Percentiles rank a stretch among this genome's conserved stretches.
Evolutionary conservation across 2,329 filamentous ascomycete genomes (phyloP).

Genomic region (Fonsecaea multimorphosa): DNA sequence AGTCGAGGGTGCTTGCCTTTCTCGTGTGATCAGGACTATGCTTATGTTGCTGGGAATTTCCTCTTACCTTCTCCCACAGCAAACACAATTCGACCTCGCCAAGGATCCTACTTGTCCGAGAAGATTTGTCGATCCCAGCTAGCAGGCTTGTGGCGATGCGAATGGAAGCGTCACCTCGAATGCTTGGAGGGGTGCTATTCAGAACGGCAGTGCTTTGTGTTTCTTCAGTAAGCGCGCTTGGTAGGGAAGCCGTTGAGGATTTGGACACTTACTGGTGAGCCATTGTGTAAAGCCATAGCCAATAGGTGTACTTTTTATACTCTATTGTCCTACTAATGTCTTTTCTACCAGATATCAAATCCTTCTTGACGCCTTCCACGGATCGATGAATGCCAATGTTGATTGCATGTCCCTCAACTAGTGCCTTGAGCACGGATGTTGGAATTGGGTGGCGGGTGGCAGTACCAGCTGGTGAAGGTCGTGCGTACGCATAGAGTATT

Average conservation of each 20-base stretch:
- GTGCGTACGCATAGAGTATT: slow-evolving; percentile 1
- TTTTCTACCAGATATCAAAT: neutral
- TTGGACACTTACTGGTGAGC: neutral
- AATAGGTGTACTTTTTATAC: slow-evolving; percentile 8
- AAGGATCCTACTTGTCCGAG: neutral
- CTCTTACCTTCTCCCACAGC: slow-evolving; percentile 7
- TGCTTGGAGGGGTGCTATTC: slow-evolving; percentile 3
- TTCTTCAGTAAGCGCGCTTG: neutral
- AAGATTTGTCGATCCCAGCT: neutral
- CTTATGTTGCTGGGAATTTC: neutral
- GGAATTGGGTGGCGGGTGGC: slow-evolving; percentile 1
- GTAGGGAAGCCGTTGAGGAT: neutral
- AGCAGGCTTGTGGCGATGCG: neutral
- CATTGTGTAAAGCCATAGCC: slow-evolving; percentile 3
- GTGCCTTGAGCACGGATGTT: slow-evolving; percentile 4
- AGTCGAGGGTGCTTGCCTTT: neutral
- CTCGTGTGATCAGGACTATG: neutral
- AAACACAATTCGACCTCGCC: slow-evolving; percentile 7
- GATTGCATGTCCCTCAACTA: slow-evolving; percentile 12
- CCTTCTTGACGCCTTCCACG: neutral
- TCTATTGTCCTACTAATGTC: neutral
- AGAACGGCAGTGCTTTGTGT: neutral
- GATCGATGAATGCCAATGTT: slow-evolving; percentile 6
- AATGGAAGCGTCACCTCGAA: neutral
- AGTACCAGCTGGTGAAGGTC: neutral